phyloP scores from a whole-genome alignment of 495 filamentous ascomycete species.

The Cryomyces minteri region DNA sequence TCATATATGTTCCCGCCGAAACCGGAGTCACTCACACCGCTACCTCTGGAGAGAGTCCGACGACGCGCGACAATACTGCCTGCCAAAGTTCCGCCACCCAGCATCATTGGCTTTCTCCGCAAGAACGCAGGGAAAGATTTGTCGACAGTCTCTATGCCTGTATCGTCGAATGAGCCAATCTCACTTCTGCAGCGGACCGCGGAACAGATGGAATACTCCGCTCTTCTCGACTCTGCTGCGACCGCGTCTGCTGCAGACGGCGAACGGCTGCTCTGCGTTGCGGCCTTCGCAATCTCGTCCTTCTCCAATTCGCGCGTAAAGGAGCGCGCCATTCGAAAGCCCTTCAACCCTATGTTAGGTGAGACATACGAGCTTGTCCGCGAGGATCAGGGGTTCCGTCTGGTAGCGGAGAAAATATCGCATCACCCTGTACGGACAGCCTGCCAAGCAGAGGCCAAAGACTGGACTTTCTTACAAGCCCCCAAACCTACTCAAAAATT shows the following conservation, averaged over 20 bases:
- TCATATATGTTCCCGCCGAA: conserved; percentile 47
- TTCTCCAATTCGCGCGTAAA: conserved; percentile 65
- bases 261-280: conserved; percentile 64
- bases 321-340: conserved; percentile 87
- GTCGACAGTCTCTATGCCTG: conserved; percentile 91
- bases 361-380: conserved; percentile 90
- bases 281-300: conserved; percentile 75
- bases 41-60: conserved; percentile 48
- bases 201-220: conserved; percentile 77
- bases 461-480: conserved; percentile 73
- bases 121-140: conserved; percentile 98
- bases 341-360: conserved; percentile 94
- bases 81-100: conserved; percentile 62
- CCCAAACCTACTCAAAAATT: conserved; percentile 89
- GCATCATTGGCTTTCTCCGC: conserved; percentile 79
- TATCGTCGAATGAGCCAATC: conserved; percentile 85
- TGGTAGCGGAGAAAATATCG: conserved; percentile 81
- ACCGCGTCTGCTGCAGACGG: conserved; percentile 33
- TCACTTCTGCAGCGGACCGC: conserved; percentile 75
- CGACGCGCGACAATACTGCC: conserved; percentile 55
- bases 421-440: conserved; percentile 86
- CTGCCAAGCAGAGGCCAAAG: conserved; percentile 69
- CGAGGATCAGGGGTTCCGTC: conserved; percentile 73
- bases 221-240: conserved; percentile 58
- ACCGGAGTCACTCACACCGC: conserved; percentile 56